Base-by-base conservation (phyloP, 495 filamentous ascomycete species). In the Aspergillus mulundensis region DNA sequence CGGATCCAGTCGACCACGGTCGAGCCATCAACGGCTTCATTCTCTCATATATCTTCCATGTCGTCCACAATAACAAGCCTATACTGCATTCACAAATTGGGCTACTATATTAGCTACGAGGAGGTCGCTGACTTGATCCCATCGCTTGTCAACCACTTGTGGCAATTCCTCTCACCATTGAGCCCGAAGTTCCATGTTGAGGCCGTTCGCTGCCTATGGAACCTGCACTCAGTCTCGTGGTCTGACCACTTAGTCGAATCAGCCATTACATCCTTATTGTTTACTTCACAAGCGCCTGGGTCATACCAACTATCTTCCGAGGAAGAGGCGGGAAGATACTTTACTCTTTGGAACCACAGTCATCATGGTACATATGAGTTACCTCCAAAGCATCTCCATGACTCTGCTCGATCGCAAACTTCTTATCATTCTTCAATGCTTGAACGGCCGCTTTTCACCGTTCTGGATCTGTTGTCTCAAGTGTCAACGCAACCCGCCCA, bases 101-200 rank as follows among this genome's bases (percentile, higher is more conserved):
- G 74, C 24, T 69, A 72, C 56, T 80, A 82, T 58, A 69, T 86
- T 53, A 74, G 73, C 43, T 70, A 77, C 43, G 64, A 77, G 40
- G 79, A 87, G 50, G 70, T 91, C 7, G 84, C 84, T 28, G 78
- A 83, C 20, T 66, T 93, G 16, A 81, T 92, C 16, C 77, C 85
- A 11, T 74, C 81, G 21, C 69, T 96, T 18, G 84, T 94, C 14
- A 77, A 74, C 14, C 77, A 84, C 55, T 75, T 92, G 0, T 97
- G 93, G 93, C 59, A 72, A 21, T 91, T 87, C 65, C 74, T 97
- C 32, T 89, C 90, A 0, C 85, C 89, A 20, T 72, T 85, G 18
- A 86, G 85, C 53, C 92, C 91, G 0, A 95, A 95, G 64, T 92
- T 92, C 60, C 94, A 96, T 66, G 90, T 97, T 20, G 93, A 97